phyloP scores from a whole-genome alignment of 1,139 yeast species.

The Pichia sp. region DNA sequence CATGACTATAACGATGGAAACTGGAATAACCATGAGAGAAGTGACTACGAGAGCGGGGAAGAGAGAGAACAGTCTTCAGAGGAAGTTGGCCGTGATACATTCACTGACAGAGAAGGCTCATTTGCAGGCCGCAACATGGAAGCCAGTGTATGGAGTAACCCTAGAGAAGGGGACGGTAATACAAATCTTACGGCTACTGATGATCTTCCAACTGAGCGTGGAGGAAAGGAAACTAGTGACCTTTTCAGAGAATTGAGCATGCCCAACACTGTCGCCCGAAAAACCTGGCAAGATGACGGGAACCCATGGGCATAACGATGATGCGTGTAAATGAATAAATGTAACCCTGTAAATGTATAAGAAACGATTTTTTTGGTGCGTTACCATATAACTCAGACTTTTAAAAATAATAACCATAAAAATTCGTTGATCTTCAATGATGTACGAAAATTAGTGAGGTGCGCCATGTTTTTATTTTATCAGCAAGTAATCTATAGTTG shows the following conservation, averaged over 20 bases:
- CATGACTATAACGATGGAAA: constrained; percentile 25
- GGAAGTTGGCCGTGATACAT: neutral
- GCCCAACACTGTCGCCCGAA: constrained; percentile 52
- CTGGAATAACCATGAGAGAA: constrained; percentile 17
- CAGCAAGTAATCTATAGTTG: neutral
- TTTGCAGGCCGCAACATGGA: neutral
- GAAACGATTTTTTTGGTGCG: too few species aligned
- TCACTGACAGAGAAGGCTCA: neutral
- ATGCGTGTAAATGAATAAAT: too few species aligned
- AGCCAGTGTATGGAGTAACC: neutral
- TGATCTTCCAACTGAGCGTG: constrained; percentile 1
- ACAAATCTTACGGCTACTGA: neutral
- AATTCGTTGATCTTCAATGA: neutral
- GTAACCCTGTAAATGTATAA: too few species aligned
- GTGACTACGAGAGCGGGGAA: neutral
- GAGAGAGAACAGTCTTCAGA: neutral
- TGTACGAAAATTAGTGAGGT: neutral
- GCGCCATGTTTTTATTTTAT: constrained; percentile 3
- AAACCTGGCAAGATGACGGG: constrained; percentile 34
- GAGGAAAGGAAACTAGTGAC: constrained; percentile 35
- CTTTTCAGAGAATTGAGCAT: constrained; percentile 47
- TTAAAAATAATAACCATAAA: too few species aligned
- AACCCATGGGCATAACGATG: constrained; percentile 35
- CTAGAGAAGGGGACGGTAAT: neutral
- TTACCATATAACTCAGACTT: too few species aligned